phyloP scores from a whole-genome alignment of 495 filamentous ascomycete species.

The Aspergillus affinis region DNA sequence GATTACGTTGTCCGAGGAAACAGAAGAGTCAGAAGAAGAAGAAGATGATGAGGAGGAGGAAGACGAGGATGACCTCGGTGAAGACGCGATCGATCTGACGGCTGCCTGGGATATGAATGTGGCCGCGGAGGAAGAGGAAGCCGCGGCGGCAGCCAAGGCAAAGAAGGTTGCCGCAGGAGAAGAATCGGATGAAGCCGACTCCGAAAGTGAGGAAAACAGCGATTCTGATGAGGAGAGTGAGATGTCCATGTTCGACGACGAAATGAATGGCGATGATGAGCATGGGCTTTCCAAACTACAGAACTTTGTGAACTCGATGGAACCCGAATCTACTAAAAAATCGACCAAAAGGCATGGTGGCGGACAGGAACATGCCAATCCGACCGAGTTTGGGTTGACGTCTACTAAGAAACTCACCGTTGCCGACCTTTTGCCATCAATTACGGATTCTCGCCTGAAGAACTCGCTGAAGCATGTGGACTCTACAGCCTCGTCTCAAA shows the following conservation, averaged over 20 bases:
- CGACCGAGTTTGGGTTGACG: conserved; percentile 57
- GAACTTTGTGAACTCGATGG: conserved; percentile 69
- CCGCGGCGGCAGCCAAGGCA: conserved; percentile 29
- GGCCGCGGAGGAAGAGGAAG: conserved; percentile 46
- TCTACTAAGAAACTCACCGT: conserved; percentile 74
- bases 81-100: conserved; percentile 82
- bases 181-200: conserved; percentile 43
- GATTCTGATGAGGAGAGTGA: conserved; percentile 49
- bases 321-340: conserved; percentile 35
- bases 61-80: conserved; percentile 67
- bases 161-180: conserved; percentile 32
- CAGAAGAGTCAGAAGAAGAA: conserved; percentile 49
- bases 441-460: conserved; percentile 74
- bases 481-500: conserved; percentile 47
- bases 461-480: conserved; percentile 71
- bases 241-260: conserved; percentile 57
- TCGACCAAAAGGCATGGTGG: conserved; percentile 26
- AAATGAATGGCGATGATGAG: conserved; percentile 53
- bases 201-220: conserved; percentile 50
- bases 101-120: conserved; percentile 74
- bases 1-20: conserved; percentile 57
- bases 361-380: conserved; percentile 51
- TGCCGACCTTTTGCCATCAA: conserved; percentile 69
- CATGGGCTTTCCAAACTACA: conserved; percentile 64
- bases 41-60: conserved; percentile 48